Evolutionary conservation across 257 asterid species (phyloP).

Genomic region (Capsicum baccatum): DNA sequence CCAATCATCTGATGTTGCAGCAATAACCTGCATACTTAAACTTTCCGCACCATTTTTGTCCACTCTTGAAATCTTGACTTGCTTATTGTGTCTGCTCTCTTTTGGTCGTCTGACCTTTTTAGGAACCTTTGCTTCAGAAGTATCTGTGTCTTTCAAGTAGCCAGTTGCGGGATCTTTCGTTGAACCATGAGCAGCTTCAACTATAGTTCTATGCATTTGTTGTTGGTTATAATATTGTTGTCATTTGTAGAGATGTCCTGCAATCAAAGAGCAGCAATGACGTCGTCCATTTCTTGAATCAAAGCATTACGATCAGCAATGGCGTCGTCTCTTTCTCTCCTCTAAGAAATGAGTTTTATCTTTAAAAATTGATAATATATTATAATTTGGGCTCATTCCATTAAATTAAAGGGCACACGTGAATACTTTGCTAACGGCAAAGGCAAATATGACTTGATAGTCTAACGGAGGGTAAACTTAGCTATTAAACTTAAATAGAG

Average conservation of each 20-base stretch:
- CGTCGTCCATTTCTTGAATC: constrained; percentile 74
- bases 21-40: constrained; percentile 46
- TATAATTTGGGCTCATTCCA: too few species aligned
- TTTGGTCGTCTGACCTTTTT: constrained; percentile 60
- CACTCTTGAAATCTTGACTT: constrained; percentile 49
- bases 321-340: constrained; percentile 73
- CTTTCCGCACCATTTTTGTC: constrained; percentile 61
- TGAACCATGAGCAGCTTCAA: too few species aligned
- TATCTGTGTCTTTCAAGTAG: too few species aligned
- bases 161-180: too few species aligned
- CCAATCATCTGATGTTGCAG: constrained; percentile 54
- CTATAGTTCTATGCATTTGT: too few species aligned
- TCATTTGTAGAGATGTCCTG: constrained; percentile 63
- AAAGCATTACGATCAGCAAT: constrained; percentile 80
- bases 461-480: too few species aligned
- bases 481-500: too few species aligned
- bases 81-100: constrained; percentile 53
- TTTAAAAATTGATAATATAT: too few species aligned
- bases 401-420: too few species aligned
- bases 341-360: too few species aligned
- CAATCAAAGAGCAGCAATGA: constrained; percentile 62
- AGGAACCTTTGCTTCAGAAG: constrained; percentile 44
- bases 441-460: too few species aligned
- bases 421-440: too few species aligned
- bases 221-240: constrained; percentile 31